Evolutionary conservation across 2,329 filamentous ascomycete genomes (phyloP), one percentile per base, ranked within the genome.

Genomic region (Calonectria pteridis): DNA sequence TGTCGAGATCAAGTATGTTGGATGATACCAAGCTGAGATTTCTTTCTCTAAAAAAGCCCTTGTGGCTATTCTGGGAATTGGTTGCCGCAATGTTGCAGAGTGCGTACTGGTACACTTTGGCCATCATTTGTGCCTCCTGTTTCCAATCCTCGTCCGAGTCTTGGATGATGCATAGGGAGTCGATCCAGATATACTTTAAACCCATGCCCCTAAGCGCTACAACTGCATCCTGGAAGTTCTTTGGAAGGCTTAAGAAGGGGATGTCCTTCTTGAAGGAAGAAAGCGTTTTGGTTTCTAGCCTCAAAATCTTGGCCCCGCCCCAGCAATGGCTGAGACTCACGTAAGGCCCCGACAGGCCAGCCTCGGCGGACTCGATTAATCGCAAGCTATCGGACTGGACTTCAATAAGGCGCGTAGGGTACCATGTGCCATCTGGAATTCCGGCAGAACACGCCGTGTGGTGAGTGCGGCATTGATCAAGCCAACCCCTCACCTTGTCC

Each of bases 101-200:
- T 0, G 75, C 70, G 16, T 74, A 18, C 11, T 69, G 35, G 62
- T 76, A 76, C 0, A 75, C 68, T 1, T 67, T 50, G 2, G 59
- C 40, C 75, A 75, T 75, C 2, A 40, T 67, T 7, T n/a, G 18
- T 5, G 75, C 67, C 59, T 76, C 75, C 5, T 31, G 50, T 14
- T 72, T 33, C 75, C 75, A 76, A 33, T 76, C 73, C 11, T 68
- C n/a, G 6, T 53, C 50, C 1, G 68, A 73, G 6, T 75, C 55
- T 33, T 76, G 75, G n/a, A 76, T 68, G 18, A 76, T 76, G 23
- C 75, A 75, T 2, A 75, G 14, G 4, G 70, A 75, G 6, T 75
- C 75, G n/a, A 76, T 74, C 69, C 74, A 74, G 6, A 76, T 49
- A 6, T 74, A 74, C 14, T 16, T 64, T 9, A 69, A 26, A 0